A percentile compares a stretch with the other conserved stretches of the same genome.
Conservation (phyloP, 2,329 filamentous ascomycete genomes). For the Scopulariopsis brevicaulis region DNA sequence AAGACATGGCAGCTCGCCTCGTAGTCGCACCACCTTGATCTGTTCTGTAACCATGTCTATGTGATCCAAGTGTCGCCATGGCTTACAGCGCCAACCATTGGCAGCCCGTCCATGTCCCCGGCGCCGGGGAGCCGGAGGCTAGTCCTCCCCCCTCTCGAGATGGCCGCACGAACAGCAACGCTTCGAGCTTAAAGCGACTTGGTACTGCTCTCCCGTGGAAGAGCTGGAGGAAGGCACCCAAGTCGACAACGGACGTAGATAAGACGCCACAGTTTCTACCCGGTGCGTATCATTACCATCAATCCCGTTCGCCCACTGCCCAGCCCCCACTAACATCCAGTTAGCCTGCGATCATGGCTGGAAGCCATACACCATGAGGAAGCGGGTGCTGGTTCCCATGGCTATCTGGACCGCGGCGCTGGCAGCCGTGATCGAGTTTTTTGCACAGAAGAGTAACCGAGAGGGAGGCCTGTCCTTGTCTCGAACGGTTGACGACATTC, state of each 20-base stretch:
- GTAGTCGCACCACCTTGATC: not conserved
- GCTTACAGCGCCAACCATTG: not conserved
- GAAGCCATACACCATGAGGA: constrained; percentile 6
- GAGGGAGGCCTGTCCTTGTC: constrained; percentile 27
- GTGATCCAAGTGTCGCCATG: not conserved
- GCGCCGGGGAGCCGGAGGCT: not conserved
- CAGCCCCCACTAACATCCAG: not conserved
- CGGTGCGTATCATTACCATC: not conserved
- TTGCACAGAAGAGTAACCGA: constrained; percentile 25
- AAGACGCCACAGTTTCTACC: not conserved
- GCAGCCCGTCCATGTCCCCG: not conserved
- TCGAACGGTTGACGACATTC: constrained; percentile 16
- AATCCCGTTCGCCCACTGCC: no score
- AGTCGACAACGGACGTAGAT: not conserved
- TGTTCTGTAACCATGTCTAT: not conserved
- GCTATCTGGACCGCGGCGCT: constrained; percentile 24
- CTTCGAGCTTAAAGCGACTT: not conserved
- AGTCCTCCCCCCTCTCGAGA: not conserved
- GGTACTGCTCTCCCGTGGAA: not conserved
- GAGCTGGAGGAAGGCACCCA: not conserved
- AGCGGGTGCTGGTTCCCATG: constrained; percentile 22
- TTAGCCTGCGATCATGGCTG: constrained; percentile 6
- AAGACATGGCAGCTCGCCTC: not conserved
- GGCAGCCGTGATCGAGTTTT: constrained; percentile 28
- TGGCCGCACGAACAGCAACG: not conserved